These are phyloP conservation scores for Bathelium albidoporum DNA, from an alignment of 495 filamentous ascomycete genomes.

Conservation along the genomic window DNA sequence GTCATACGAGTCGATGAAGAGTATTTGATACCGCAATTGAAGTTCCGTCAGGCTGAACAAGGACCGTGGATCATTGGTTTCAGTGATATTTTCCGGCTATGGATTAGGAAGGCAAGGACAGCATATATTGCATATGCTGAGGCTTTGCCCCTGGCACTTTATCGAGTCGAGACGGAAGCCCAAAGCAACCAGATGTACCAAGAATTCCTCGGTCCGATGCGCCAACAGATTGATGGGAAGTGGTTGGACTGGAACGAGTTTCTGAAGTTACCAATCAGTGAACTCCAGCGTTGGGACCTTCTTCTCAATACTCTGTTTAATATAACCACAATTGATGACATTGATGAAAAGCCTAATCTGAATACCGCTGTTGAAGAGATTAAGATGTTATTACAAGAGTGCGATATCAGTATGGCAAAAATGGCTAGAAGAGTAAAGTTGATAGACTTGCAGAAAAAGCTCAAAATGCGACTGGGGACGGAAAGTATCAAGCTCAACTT, in stretches of 20 bases:
- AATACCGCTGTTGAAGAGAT: constrained; percentile 85
- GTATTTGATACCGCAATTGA: constrained; percentile 85
- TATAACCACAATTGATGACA: constrained; percentile 71
- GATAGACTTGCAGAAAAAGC: constrained; percentile 68
- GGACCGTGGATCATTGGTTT: constrained; percentile 90
- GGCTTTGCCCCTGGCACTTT: constrained; percentile 72
- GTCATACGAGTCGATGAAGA: constrained; percentile 91
- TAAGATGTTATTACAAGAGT: constrained; percentile 80
- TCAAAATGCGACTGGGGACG: constrained; percentile 79
- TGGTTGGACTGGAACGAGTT: constrained; percentile 90
- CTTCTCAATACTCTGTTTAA: constrained; percentile 73
- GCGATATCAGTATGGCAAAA: constrained; percentile 85
- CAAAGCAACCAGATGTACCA: constrained; percentile 78
- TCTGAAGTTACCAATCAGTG: constrained; percentile 83
- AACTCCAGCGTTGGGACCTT: constrained; percentile 82
- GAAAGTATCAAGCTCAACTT: constrained; percentile 80
- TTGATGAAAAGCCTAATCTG: constrained; percentile 83
- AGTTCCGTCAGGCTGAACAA: constrained; percentile 94
- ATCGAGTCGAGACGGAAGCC: constrained; percentile 72
- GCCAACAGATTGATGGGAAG: constrained; percentile 66
- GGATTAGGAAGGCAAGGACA: constrained; percentile 86
- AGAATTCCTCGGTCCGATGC: constrained; percentile 69
- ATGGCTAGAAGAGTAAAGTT: constrained; percentile 82
- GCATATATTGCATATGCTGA: constrained; percentile 90
- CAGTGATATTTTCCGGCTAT: constrained; percentile 95